Percentiles rank a stretch among this genome's conserved stretches.
These are phyloP conservation scores for Aspergillus ochraceus DNA, from an alignment of 2,329 filamentous ascomycete species.

Conservation along the genomic window DNA sequence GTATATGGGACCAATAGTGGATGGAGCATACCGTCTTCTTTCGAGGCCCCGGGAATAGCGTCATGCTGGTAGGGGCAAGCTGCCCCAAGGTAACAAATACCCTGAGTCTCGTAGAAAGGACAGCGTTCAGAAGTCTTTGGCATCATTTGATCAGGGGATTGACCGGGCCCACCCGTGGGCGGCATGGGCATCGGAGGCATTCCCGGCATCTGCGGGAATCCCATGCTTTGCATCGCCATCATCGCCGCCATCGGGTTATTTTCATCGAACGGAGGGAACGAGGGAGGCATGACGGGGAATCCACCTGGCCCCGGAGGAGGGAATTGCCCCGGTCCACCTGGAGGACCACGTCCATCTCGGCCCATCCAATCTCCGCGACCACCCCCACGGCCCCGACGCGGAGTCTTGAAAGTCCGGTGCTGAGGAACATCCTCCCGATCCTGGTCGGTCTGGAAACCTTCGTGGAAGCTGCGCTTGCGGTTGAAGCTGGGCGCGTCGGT, in stretches of 20 bases:
- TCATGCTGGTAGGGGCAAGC: conserved; percentile 61
- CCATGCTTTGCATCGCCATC: conserved; percentile 54
- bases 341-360: conserved; percentile 26
- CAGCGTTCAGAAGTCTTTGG: conserved; percentile 47
- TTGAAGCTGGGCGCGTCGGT: conserved; percentile 32
- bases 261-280: conserved; percentile 54
- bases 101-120: conserved; percentile 59
- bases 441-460: conserved; percentile 48
- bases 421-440: conserved; percentile 45
- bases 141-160: conserved; percentile 29
- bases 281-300: conserved; percentile 42
- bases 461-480: conserved; percentile 55
- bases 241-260: conserved; percentile 58
- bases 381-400: conserved; percentile 40
- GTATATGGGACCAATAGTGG: not conserved
- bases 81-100: conserved; percentile 57
- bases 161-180: conserved; percentile 22
- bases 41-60: conserved; percentile 40
- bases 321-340: conserved; percentile 27
- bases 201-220: conserved; percentile 50
- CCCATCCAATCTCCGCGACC: conserved; percentile 46
- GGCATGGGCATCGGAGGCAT: conserved; percentile 46
- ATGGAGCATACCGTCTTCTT: conserved; percentile 35
- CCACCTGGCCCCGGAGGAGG: conserved; percentile 26
- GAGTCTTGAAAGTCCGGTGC: conserved; percentile 50